A percentile compares a stretch with the other conserved stretches of the same genome.
Conservation (phyloP, 2,329 filamentous ascomycete species). For the Westerdykella sp. region DNA sequence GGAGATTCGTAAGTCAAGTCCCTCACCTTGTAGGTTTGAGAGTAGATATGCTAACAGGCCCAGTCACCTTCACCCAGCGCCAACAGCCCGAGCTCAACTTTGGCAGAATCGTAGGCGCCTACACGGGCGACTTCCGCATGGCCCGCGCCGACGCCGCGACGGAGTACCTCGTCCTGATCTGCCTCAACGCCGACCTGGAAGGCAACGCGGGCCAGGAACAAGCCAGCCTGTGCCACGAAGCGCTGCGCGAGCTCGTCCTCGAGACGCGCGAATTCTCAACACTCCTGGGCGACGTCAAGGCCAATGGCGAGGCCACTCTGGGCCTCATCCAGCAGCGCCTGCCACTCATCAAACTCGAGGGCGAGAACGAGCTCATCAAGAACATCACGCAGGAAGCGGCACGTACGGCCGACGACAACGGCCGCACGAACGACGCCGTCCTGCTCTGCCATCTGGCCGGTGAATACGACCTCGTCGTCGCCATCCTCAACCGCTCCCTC, state of each 20-base stretch:
- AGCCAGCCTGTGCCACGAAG: constrained; percentile 79
- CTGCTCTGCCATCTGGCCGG: constrained; percentile 90
- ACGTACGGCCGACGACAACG: constrained; percentile 87
- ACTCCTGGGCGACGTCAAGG: constrained; percentile 82
- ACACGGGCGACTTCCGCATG: constrained; percentile 91
- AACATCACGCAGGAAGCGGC: constrained; percentile 92
- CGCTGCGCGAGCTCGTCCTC: constrained; percentile 86
- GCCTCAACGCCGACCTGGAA: constrained; percentile 77
- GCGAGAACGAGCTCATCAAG: constrained; percentile 78
- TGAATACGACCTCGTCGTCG: constrained; percentile 91
- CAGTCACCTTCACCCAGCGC: constrained; percentile 60
- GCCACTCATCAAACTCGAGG: constrained; percentile 69
- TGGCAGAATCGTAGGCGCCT: constrained; percentile 85
- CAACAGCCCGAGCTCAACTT: constrained; percentile 83
- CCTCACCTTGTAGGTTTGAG: background rate
- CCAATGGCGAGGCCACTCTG: constrained; percentile 76
- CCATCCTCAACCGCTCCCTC: constrained; percentile 80
- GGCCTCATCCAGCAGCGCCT: constrained; percentile 85
- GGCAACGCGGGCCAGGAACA: constrained; percentile 71
- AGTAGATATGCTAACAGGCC: constrained; percentile 12
- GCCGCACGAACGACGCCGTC: constrained; percentile 87
- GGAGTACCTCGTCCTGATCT: constrained; percentile 88
- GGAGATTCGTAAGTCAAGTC: constrained; percentile 57
- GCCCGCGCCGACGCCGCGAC: constrained; percentile 84
- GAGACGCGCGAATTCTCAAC: constrained; percentile 95